phyloP scores from a whole-genome alignment of 805 yeast genomes.

The Saccharomyces cerevisiae region DNA sequence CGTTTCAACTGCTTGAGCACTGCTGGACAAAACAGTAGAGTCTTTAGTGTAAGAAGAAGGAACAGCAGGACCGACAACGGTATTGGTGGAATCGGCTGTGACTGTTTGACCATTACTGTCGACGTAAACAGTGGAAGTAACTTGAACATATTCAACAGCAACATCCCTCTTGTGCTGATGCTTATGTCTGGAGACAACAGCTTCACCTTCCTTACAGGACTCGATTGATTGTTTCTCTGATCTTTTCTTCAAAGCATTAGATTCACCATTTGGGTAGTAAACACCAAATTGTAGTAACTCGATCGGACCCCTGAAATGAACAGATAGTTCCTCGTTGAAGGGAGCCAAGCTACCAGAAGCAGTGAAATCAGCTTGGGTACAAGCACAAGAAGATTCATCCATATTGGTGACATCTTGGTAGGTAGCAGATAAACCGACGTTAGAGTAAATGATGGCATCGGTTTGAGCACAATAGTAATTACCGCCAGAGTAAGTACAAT shows the following conservation, averaged over 20 bases:
- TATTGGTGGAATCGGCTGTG: slow-evolving; percentile 20
- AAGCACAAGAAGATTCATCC: slow-evolving; percentile 61
- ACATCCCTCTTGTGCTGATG: slow-evolving; percentile 54
- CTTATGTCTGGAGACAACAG: slow-evolving; percentile 20
- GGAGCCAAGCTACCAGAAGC: slow-evolving; percentile 66
- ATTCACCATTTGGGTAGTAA: slow-evolving; percentile 56
- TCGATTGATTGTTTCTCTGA: slow-evolving; percentile 27
- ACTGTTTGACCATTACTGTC: slow-evolving; percentile 43
- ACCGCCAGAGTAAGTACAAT: slow-evolving; percentile 47
- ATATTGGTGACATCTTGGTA: slow-evolving; percentile 73
- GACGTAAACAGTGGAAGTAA: slow-evolving; percentile 71
- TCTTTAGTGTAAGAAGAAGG: slow-evolving; percentile 16
- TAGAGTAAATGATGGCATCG: slow-evolving; percentile 54
- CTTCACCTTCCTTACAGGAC: neutral
- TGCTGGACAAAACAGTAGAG: slow-evolving; percentile 14
- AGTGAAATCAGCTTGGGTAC: slow-evolving; percentile 48
- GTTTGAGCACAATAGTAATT: slow-evolving; percentile 78
- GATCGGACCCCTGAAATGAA: slow-evolving; percentile 74
- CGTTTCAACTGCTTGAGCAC: slow-evolving; percentile 14
- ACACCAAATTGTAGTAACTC: slow-evolving; percentile 67
- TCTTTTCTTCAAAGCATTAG: slow-evolving; percentile 39
- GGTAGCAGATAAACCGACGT: slow-evolving; percentile 79
- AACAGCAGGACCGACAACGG: slow-evolving; percentile 14
- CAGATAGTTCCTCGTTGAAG: slow-evolving; percentile 58
- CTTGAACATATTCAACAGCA: slow-evolving; percentile 57